Evolutionary conservation across 192 early-diverging fungal species (phyloP).

Genomic region (Coemansia nantahalensis): DNA sequence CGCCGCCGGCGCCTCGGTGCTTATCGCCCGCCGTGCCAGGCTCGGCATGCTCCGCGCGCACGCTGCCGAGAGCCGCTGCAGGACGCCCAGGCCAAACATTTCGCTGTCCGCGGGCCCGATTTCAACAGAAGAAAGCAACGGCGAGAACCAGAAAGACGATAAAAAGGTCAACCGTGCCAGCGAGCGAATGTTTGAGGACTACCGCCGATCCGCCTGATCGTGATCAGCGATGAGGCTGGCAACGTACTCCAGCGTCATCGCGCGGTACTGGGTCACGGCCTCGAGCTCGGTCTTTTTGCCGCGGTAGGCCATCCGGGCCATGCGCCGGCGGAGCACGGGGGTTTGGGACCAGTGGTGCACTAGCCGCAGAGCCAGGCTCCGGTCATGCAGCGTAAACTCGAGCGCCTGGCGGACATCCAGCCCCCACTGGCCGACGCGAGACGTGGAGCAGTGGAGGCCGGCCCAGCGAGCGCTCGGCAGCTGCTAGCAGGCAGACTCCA

Average conservation of each 20-base stretch:
- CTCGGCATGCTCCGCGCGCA: background rate
- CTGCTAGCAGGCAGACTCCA: background rate
- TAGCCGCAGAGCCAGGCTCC: slow-evolving; percentile 25
- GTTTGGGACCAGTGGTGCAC: slow-evolving; percentile 15
- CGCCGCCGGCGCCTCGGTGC: too few relatives aligned
- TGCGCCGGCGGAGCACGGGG: slow-evolving; percentile 14
- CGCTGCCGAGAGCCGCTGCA: background rate
- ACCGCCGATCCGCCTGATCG: background rate
- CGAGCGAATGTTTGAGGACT: too few relatives aligned
- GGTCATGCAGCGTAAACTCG: slow-evolving; percentile 34
- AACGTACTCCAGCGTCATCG: slow-evolving; percentile 21
- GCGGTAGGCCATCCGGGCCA: slow-evolving; percentile 33
- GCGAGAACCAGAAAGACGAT: too few relatives aligned
- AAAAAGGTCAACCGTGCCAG: too few relatives aligned
- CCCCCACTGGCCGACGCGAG: slow-evolving; percentile 26
- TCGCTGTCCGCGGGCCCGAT: too few relatives aligned
- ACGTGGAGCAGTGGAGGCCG: slow-evolving; percentile 33
- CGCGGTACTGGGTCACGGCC: slow-evolving; percentile 23
- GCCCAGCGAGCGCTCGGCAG: slow-evolving; percentile 22
- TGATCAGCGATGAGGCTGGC: background rate
- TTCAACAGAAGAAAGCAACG: too few relatives aligned
- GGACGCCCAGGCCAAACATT: too few relatives aligned
- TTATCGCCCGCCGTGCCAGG: slow-evolving; percentile 2
- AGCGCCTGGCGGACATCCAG: slow-evolving; percentile 17
- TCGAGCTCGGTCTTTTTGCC: slow-evolving; percentile 49